Evolutionary conservation across 805 yeast species (phyloP).

Genomic region (Saturnispora zaruensis): DNA sequence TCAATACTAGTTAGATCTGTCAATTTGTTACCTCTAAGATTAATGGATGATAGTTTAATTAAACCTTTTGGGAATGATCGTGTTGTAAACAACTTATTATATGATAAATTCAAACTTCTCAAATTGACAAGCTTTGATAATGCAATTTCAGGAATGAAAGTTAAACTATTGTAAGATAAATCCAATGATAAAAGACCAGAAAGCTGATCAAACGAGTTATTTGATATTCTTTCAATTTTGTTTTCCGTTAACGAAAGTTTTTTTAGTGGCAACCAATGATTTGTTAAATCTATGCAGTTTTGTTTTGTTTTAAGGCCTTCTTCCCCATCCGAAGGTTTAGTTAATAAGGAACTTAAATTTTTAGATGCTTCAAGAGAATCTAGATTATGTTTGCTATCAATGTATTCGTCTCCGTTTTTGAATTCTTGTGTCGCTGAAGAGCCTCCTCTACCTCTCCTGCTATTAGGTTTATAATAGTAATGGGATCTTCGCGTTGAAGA

Average conservation of each 20-base stretch:
- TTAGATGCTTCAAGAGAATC: neutral
- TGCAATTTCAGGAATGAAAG: constrained; percentile 41
- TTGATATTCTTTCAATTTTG: constrained; percentile 27
- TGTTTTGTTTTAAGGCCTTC: neutral
- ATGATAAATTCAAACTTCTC: constrained; percentile 45
- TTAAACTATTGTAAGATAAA: constrained; percentile 45
- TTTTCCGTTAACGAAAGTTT: constrained; percentile 36
- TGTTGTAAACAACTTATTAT: constrained; percentile 33
- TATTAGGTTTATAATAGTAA: constrained; percentile 19
- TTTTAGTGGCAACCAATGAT: constrained; percentile 31
- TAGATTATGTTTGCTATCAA: neutral
- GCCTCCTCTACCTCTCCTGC: constrained; percentile 12
- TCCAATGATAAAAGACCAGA: constrained; percentile 37
- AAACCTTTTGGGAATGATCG: constrained; percentile 32
- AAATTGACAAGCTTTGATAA: constrained; percentile 39
- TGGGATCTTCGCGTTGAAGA: constrained; percentile 23
- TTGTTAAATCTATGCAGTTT: neutral
- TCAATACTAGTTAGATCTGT: constrained; percentile 38
- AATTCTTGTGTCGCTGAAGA: constrained; percentile 8
- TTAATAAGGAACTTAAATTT: neutral
- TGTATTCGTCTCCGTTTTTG: neutral
- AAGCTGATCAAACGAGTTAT: constrained; percentile 25
- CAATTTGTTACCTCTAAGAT: constrained; percentile 42
- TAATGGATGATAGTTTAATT: constrained; percentile 37
- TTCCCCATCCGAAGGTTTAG: neutral